Evolutionary conservation across 2,329 filamentous ascomycete genomes (phyloP).

Genomic region (Colletotrichum sp.): DNA sequence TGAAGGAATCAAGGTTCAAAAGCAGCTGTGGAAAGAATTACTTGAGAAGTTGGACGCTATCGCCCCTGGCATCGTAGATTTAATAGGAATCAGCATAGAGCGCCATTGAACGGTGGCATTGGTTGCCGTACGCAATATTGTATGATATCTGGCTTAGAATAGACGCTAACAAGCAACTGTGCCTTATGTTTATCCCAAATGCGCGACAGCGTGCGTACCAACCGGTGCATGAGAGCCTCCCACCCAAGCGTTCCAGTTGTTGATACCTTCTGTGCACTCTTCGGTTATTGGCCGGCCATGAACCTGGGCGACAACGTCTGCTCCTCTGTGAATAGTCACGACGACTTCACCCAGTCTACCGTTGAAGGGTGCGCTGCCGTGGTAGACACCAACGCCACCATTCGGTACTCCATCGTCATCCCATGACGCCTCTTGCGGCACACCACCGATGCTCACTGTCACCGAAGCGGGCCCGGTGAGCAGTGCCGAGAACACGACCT

Average conservation of each 20-base stretch:
- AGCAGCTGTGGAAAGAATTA: constrained; percentile 46
- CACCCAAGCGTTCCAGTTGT: constrained; percentile 24
- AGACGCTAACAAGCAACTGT: background rate
- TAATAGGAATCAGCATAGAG: background rate
- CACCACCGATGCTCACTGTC: constrained; percentile 31
- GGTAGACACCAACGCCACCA: constrained; percentile 33
- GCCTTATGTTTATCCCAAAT: background rate
- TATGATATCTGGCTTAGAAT: background rate
- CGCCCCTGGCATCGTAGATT: constrained; percentile 36
- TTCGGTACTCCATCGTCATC: constrained; percentile 24
- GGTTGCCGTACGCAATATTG: constrained; percentile 29
- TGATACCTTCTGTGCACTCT: constrained; percentile 10
- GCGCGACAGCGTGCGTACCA: constrained; percentile 2
- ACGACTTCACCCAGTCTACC: constrained; percentile 27
- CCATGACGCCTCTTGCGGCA: constrained; percentile 22
- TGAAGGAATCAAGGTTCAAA: constrained; percentile 37
- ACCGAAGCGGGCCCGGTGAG: constrained; percentile 28
- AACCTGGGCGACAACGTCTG: background rate
- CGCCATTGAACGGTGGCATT: background rate
- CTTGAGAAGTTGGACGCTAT: constrained; percentile 46
- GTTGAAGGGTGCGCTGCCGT: constrained; percentile 30
- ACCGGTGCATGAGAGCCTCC: background rate
- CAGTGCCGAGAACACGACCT: constrained; percentile 29
- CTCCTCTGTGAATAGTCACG: constrained; percentile 20
- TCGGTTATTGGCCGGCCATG: constrained; percentile 11